Evolutionary conservation across 2,329 filamentous ascomycete species (phyloP).

Genomic region (Phialophora macrospora): DNA sequence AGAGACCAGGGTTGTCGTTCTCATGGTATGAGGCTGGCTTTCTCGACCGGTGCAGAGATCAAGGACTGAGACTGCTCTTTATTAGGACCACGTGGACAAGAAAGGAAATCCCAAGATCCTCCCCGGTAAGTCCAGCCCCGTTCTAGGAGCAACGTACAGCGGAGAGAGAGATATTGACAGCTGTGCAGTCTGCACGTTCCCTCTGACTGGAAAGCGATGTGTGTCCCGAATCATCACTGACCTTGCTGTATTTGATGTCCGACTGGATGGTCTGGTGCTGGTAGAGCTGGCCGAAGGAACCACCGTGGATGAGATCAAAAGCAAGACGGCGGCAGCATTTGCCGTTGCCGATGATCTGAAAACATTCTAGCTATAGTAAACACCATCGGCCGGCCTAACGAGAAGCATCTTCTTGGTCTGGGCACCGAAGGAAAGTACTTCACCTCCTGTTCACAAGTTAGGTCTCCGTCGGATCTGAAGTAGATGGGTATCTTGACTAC

Average conservation of each 20-base stretch:
- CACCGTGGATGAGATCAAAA: background rate
- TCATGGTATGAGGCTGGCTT: background rate
- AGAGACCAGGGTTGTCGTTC: background rate
- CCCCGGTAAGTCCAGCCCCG: background rate
- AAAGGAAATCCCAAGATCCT: slow-evolving; percentile 1
- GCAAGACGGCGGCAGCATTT: background rate
- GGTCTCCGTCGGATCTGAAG: background rate
- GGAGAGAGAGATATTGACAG: background rate
- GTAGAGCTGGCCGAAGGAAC: background rate
- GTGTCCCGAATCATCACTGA: background rate
- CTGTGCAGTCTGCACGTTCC: background rate
- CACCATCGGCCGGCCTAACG: background rate
- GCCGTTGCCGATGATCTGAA: background rate
- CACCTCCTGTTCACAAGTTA: background rate
- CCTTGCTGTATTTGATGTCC: background rate
- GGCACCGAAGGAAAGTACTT: background rate
- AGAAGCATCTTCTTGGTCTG: background rate
- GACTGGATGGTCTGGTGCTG: background rate
- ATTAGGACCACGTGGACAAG: background rate
- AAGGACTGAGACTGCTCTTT: background rate
- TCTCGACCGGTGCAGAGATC: background rate
- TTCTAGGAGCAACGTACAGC: too few species aligned
- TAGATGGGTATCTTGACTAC: background rate
- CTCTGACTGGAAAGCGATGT: background rate
- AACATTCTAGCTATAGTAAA: background rate